phyloP scores from a whole-genome alignment of 371 early-diverging fungal species.

The Encephalitozoon intestinalis region DNA sequence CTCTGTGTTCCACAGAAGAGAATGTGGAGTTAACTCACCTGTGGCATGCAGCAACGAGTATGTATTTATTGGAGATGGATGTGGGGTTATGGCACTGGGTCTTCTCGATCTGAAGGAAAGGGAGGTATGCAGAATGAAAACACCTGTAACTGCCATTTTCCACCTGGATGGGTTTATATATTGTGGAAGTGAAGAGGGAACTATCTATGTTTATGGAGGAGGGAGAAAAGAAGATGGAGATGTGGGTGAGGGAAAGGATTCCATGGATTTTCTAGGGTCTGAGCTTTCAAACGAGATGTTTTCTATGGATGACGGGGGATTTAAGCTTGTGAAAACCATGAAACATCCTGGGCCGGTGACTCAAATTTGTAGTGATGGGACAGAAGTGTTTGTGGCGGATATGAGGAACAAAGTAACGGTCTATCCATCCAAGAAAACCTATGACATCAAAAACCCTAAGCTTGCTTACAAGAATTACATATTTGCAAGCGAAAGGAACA shows the following conservation, averaged over 20 bases:
- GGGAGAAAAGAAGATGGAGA: background rate
- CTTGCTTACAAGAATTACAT: conserved; percentile 31
- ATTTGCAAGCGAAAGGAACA: conserved; percentile 31
- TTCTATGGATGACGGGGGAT: background rate
- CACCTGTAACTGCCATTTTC: background rate
- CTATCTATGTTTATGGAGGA: background rate
- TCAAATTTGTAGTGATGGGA: conserved; percentile 28
- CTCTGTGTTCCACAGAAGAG: background rate
- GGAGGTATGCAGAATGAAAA: background rate
- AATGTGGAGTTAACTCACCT: background rate
- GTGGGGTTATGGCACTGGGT: background rate
- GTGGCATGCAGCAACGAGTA: background rate
- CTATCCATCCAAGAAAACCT: conserved; percentile 41
- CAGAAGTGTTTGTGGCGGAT: conserved; percentile 42
- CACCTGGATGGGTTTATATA: background rate
- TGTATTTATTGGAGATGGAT: background rate
- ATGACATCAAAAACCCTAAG: conserved; percentile 27
- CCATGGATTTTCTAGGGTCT: background rate
- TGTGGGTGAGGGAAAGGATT: background rate
- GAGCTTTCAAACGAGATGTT: background rate
- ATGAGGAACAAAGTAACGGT: conserved; percentile 44
- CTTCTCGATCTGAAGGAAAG: background rate
- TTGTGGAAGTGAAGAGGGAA: background rate
- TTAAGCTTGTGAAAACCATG: background rate
- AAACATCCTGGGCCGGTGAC: conserved; percentile 47